These are phyloP conservation scores for Ocimum tenuiflorum DNA, from an alignment of 257 asterid species.

Conservation along the genomic window DNA sequence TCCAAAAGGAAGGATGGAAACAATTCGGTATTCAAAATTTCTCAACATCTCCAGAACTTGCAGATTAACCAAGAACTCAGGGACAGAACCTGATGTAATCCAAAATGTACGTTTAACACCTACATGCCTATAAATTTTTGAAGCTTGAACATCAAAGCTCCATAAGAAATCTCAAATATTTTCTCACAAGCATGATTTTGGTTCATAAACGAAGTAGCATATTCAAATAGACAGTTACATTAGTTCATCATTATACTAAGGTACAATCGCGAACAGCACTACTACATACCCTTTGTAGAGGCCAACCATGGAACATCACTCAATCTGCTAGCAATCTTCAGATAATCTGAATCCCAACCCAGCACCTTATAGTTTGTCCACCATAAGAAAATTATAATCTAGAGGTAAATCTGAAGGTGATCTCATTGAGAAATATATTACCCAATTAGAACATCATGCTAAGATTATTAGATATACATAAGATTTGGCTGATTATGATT, in stretches of 20 bases:
- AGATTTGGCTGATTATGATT: not conserved
- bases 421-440: not conserved
- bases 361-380: not conserved
- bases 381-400: not conserved
- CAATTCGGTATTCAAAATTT: not conserved
- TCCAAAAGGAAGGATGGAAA: not conserved
- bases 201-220: not conserved
- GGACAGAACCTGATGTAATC: not conserved
- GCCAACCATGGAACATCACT: not conserved
- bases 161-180: constrained; percentile 7
- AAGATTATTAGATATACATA: not conserved
- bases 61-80: not conserved
- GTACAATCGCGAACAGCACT: not conserved
- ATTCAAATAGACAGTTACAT: not conserved
- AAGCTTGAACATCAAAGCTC: not conserved
- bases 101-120: not conserved
- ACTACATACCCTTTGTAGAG: not conserved
- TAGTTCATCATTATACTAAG: not conserved
- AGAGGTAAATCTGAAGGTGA: not conserved
- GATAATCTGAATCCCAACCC: not conserved
- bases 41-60: not conserved
- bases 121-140: not conserved
- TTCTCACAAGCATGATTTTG: not conserved
- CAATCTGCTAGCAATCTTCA: not conserved
- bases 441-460: not conserved